phyloP scores from a whole-genome alignment of 208 protist species.

The Crithidia thermophila region DNA sequence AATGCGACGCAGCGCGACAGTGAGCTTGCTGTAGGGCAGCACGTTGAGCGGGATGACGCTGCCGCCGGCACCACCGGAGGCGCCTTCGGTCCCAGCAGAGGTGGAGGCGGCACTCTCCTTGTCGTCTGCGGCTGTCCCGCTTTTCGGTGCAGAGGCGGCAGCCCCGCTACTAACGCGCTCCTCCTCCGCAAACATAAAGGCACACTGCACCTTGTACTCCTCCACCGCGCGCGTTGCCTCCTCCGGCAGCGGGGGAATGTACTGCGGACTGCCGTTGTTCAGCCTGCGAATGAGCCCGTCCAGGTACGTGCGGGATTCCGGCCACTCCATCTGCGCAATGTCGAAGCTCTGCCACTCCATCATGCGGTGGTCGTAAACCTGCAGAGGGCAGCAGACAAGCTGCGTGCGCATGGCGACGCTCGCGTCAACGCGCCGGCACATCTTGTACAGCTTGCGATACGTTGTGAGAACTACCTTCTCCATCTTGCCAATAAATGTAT shows the following conservation, averaged over 20 bases:
- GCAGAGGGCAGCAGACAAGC: slow-evolving; percentile 56
- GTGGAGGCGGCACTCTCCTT: background rate
- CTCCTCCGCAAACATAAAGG: slow-evolving; percentile 6
- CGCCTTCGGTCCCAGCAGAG: background rate
- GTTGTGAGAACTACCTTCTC: slow-evolving; percentile 73
- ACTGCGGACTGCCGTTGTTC: slow-evolving; percentile 68
- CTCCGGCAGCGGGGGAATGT: slow-evolving; percentile 47
- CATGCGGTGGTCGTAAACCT: slow-evolving; percentile 63
- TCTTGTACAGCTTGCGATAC: slow-evolving; percentile 77
- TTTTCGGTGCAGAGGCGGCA: background rate
- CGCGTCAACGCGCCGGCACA: slow-evolving; percentile 50
- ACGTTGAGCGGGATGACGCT: slow-evolving; percentile 33
- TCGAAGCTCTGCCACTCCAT: slow-evolving; percentile 58
- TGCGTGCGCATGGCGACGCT: slow-evolving; percentile 64
- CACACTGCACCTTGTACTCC: slow-evolving; percentile 21
- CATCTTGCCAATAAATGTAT: slow-evolving; percentile 29
- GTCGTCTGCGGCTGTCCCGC: background rate
- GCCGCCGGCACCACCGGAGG: slow-evolving; percentile 8
- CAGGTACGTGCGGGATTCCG: slow-evolving; percentile 66
- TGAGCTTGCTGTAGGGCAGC: slow-evolving; percentile 43
- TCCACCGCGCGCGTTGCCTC: slow-evolving; percentile 23
- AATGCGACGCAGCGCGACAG: slow-evolving; percentile 40
- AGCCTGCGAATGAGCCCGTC: slow-evolving; percentile 76
- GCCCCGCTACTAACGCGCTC: background rate
- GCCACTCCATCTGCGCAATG: slow-evolving; percentile 53